Conservation (phyloP, 2,329 filamentous ascomycete genomes). For the Calonectria montana region DNA sequence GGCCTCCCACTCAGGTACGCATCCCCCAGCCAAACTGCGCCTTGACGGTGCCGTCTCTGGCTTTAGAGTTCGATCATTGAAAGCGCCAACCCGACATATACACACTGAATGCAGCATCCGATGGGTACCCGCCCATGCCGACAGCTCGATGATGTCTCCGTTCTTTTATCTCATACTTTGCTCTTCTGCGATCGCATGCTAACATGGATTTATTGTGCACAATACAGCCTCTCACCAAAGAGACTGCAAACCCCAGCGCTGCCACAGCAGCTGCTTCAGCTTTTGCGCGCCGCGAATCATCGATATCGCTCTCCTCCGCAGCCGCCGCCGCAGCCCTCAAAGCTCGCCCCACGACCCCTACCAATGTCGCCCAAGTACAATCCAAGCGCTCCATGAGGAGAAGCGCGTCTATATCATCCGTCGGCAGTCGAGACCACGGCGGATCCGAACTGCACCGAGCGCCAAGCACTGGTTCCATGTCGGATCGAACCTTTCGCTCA, state of each 20-base stretch:
- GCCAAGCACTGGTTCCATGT: constrained; percentile 85
- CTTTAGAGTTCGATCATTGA: constrained; percentile 36
- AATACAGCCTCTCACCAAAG: constrained; percentile 70
- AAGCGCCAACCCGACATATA: constrained; percentile 16
- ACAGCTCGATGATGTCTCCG: neutral
- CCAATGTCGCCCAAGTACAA: constrained; percentile 82
- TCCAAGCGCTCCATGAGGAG: constrained; percentile 87
- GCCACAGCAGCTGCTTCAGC: constrained; percentile 85
- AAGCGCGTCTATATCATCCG: constrained; percentile 77
- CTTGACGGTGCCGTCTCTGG: constrained; percentile 35
- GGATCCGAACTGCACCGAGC: constrained; percentile 68
- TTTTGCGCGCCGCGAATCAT: constrained; percentile 76
- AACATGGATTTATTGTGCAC: constrained; percentile 41
- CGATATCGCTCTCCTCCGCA: constrained; percentile 78
- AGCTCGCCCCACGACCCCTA: constrained; percentile 81
- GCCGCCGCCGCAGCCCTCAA: constrained; percentile 88
- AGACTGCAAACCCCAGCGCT: constrained; percentile 77
- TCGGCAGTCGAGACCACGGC: constrained; percentile 60
- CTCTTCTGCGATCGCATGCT: constrained; percentile 25
- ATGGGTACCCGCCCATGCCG: constrained; percentile 1
- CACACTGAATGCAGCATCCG: neutral
- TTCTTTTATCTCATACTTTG: constrained; percentile 5
- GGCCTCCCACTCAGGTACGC: constrained; percentile 62
- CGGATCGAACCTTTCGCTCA: constrained; percentile 86
- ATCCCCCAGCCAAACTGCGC: constrained; percentile 31